These are phyloP conservation scores for Apiotrichum siamense DNA, from an alignment of 1,284 basidiomycete genomes.

Conservation along the genomic window DNA sequence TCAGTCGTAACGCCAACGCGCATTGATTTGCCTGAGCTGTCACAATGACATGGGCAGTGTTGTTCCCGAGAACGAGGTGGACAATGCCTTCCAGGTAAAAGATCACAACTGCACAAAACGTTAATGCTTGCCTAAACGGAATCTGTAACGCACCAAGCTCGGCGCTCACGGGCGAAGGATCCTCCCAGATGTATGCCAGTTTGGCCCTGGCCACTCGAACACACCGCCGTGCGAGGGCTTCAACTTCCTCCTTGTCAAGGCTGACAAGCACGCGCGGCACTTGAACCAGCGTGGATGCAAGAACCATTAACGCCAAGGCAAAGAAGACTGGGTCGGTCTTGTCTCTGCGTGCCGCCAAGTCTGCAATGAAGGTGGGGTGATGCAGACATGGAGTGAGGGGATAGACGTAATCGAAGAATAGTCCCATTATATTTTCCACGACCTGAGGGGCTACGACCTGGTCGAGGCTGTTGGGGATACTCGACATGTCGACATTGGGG, in stretches of 20 bases:
- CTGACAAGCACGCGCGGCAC: slow-evolving; percentile 34
- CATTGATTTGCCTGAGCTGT: slow-evolving; percentile 38
- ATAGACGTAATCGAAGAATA: slow-evolving; percentile 43
- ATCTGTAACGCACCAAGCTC: slow-evolving; percentile 12
- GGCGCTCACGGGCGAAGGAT: slow-evolving; percentile 10
- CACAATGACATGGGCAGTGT: slow-evolving; percentile 37
- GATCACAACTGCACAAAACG: slow-evolving; percentile 16
- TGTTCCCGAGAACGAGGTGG: slow-evolving; percentile 37
- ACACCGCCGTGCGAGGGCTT: slow-evolving; percentile 29
- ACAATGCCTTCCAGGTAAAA: slow-evolving; percentile 36
- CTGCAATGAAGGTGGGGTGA: slow-evolving; percentile 35
- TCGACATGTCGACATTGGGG: slow-evolving; percentile 6
- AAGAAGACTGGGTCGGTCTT: slow-evolving; percentile 37
- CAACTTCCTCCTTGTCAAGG: slow-evolving; percentile 37
- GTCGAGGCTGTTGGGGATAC: slow-evolving; percentile 30
- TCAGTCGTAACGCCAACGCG: slow-evolving; percentile 34
- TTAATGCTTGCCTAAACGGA: too few relatives aligned
- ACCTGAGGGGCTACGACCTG: slow-evolving; percentile 26
- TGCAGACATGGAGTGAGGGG: slow-evolving; percentile 39
- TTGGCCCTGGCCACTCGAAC: slow-evolving; percentile 30
- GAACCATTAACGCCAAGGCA: slow-evolving; percentile 26
- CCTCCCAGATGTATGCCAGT: slow-evolving; percentile 33
- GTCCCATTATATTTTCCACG: slow-evolving; percentile 32
- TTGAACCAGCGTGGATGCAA: slow-evolving; percentile 39
- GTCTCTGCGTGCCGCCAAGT: slow-evolving; percentile 28